Base-by-base conservation (phyloP, 768 basidiomycete genomes). In the Boletus fagicola region DNA sequence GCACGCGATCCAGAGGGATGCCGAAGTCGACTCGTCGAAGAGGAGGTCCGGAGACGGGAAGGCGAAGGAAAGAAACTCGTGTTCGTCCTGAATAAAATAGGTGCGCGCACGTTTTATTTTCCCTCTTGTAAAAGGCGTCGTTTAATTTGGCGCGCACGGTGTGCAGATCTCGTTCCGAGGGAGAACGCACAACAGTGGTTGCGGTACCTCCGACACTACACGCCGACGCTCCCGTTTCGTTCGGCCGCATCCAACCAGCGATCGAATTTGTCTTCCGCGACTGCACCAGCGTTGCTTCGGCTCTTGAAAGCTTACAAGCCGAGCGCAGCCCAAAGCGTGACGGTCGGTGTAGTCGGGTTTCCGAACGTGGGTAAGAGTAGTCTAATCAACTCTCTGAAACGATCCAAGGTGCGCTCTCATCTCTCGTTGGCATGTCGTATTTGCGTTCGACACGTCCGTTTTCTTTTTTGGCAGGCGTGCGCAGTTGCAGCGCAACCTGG, bases 351-450 rank as follows among this genome's bases (percentile, higher is more conserved):
- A 18, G 91, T 98, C 5, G 96, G 96, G 2, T 96, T 94, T 73
- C 96, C 96, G 1, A 98, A 98, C 72, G 96, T 98, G 46, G 96
- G 96, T 15, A 98, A 98, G 76, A 95, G 92, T 55, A 90, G 87
- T 66, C 68, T 98, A 56, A 94, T 99, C 72, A 98, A 98, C 71
- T 89, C 92, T 44, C 75, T 99, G 51, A 94, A 94, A 73, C 76
- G 93, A 38, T 83, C 85, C 58, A 94, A 91, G 75, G 88, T 87
- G 24, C 1, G 75, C 62, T n/a, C 6, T 20, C 22, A 20, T 48
- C n/a, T 50, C 3, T 62, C 16, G 13, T 47, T 24, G 11, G 18
- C 8, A 1, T 35, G 18, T 55, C 22, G 18, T 36, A 20, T 38
- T 20, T 26, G 3, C 2, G 18, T n/a, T n/a, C 30, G 55, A 35